Evolutionary conservation across 257 asterid species (phyloP).

Genomic region (Solanum rostratum): DNA sequence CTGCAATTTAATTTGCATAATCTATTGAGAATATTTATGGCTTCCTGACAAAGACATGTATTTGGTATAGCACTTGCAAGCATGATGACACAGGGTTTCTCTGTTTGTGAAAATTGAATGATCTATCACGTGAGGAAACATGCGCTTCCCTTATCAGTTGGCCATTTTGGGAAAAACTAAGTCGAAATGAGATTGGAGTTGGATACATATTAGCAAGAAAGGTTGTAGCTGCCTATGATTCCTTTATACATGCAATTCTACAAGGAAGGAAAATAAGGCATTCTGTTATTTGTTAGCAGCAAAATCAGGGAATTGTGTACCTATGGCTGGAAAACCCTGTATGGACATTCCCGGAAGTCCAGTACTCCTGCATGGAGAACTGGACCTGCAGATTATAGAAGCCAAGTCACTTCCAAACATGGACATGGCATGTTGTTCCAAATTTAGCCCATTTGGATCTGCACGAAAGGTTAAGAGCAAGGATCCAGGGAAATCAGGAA

Average conservation of each 20-base stretch:
- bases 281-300: not conserved
- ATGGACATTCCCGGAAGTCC: not conserved
- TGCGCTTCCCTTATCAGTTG: not conserved
- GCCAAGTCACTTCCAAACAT: constrained; percentile 10
- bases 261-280: not conserved
- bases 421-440: constrained; percentile 2
- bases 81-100: not conserved
- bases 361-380: constrained; percentile 11
- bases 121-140: not conserved
- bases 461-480: not conserved
- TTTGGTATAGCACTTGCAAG: not conserved
- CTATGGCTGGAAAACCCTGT: not conserved
- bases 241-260: not conserved
- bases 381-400: constrained; percentile 8
- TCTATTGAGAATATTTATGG: not conserved
- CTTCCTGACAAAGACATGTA: not conserved
- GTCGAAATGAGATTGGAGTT: not conserved
- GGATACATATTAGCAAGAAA: not conserved
- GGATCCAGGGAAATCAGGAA: not conserved
- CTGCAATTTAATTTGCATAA: not conserved
- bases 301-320: not conserved
- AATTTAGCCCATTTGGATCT: not conserved
- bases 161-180: not conserved
- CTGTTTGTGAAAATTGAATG: not conserved
- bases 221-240: not conserved